Percentiles rank a stretch among this genome's conserved stretches.
Conservation (phyloP, 2,329 filamentous ascomycete species). For the Alternaria panax region DNA sequence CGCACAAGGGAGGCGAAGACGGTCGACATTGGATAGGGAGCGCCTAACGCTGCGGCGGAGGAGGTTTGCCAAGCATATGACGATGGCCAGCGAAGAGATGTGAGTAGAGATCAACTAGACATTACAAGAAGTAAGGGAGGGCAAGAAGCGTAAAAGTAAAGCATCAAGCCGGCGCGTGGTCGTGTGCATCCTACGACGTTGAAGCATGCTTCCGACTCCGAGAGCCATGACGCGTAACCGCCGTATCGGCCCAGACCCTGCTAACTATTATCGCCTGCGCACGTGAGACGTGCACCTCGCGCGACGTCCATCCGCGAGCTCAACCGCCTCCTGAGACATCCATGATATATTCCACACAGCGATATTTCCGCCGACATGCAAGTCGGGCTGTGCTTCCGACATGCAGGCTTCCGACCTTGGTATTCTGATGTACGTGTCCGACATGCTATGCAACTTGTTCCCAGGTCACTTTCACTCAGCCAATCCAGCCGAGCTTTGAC, state of each 20-base stretch:
- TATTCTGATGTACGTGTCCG: not conserved
- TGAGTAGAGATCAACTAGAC: constrained; percentile 17
- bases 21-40: constrained; percentile 37
- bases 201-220: constrained; percentile 5
- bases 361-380: not conserved
- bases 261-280: constrained; percentile 17
- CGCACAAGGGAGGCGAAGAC: constrained; percentile 48
- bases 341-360: not conserved
- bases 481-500: not conserved
- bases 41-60: constrained; percentile 14
- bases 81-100: not conserved
- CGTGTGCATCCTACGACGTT: not conserved
- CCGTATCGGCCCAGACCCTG: constrained; percentile 5
- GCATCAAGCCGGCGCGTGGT: constrained; percentile 1
- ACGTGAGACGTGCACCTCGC: constrained; percentile 14
- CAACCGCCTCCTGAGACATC: not conserved
- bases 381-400: not conserved
- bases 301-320: no score
- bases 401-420: not conserved
- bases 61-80: constrained; percentile 13
- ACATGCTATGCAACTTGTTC: not conserved
- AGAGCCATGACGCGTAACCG: constrained; percentile 24
- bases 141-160: constrained; percentile 3
- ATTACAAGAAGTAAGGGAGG: constrained; percentile 18
- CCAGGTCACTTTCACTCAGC: constrained; percentile 1